These are phyloP conservation scores for Rhodamnia rubescens DNA, from an alignment of 345 rosid species.

Conservation along the genomic window DNA sequence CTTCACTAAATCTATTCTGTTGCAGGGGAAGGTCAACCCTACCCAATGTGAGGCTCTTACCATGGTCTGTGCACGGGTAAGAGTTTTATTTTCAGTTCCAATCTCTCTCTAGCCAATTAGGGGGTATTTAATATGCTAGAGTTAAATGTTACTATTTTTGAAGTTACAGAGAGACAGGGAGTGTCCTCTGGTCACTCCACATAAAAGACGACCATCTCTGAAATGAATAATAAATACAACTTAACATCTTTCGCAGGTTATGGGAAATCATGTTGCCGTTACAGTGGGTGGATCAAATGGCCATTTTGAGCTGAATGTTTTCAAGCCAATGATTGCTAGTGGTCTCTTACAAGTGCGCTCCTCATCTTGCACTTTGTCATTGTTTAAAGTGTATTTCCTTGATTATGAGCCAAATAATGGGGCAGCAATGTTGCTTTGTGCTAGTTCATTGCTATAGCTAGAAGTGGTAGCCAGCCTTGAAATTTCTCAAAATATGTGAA, in stretches of 20 bases:
- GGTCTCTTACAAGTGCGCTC: constrained; percentile 69
- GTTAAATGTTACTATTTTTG: neutral
- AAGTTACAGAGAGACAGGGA: neutral
- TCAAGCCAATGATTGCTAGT: constrained; percentile 94
- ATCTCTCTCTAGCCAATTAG: neutral
- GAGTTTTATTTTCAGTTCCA: neutral
- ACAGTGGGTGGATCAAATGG: constrained; percentile 96
- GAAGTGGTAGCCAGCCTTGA: neutral
- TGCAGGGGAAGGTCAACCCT: constrained; percentile 97
- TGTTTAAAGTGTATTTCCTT: neutral
- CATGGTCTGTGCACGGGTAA: constrained; percentile 98
- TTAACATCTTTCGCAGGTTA: constrained; percentile 39
- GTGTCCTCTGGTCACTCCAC: neutral
- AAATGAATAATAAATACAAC: neutral
- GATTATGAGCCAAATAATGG: neutral
- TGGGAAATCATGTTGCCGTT: constrained; percentile 90
- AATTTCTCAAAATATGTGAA: neutral
- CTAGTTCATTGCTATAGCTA: neutral
- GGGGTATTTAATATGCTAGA: neutral
- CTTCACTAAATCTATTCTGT: constrained; percentile 8
- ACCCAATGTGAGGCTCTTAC: constrained; percentile 98
- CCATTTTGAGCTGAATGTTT: constrained; percentile 88
- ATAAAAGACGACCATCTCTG: neutral
- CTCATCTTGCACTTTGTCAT: neutral
- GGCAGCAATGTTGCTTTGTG: neutral